Conservation (phyloP, 169 alveolate species). For the Amoebophrya sp. region DNA sequence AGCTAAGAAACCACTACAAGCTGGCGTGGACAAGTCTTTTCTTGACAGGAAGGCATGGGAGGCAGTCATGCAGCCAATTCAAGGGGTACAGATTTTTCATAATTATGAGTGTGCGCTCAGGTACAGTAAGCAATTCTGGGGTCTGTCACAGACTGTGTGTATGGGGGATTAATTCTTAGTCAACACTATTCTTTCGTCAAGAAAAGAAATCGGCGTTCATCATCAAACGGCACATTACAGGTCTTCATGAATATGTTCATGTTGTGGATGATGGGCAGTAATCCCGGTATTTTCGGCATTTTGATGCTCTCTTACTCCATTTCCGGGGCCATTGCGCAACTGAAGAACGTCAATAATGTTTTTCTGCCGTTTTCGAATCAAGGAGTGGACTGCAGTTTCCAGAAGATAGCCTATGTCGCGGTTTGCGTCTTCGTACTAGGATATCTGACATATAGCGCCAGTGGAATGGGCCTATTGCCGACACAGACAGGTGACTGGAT, state of each 20-base stretch:
- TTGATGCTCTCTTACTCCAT: neutral
- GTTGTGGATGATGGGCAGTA: constrained; percentile 11
- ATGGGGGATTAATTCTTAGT: no score
- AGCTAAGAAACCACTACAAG: neutral
- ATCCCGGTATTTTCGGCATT: constrained; percentile 3
- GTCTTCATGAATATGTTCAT: neutral
- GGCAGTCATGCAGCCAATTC: neutral
- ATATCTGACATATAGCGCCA: neutral
- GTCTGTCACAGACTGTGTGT: no score
- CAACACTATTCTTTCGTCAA: no score
- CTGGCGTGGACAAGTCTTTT: neutral
- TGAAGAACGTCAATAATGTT: neutral
- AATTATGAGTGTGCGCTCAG: no score
- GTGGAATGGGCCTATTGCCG: neutral
- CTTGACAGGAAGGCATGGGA: neutral
- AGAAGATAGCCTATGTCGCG: neutral
- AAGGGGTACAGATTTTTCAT: neutral
- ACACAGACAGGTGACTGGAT: constrained; percentile 12
- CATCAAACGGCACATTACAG: neutral
- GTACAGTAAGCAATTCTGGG: no score
- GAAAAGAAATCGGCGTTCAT: no score
- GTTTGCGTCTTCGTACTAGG: neutral
- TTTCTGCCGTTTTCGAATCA: neutral
- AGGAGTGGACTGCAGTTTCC: neutral
- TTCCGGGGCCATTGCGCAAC: neutral